Conservation (phyloP, 371 early-diverging fungal species). For the Rhizopus stolonifer region DNA sequence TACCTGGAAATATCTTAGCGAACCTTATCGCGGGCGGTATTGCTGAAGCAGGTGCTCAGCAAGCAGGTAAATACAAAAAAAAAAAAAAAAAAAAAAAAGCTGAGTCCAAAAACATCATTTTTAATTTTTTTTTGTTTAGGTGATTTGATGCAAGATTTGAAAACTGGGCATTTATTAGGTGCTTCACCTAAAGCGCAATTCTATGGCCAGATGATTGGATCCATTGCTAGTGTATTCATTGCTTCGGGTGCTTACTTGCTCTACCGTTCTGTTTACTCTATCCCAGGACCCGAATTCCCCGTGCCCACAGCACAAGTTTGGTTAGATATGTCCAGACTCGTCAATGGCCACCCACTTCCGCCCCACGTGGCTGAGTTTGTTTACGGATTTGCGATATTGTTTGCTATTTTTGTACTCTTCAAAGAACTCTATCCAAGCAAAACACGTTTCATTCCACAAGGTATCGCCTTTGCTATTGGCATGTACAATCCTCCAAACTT, state of each 20-base stretch:
- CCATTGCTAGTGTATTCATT: conserved; percentile 58
- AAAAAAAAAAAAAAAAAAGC: too few relatives aligned
- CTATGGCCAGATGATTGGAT: conserved; percentile 81
- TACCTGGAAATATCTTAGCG: conserved; percentile 72
- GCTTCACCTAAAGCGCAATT: conserved; percentile 87
- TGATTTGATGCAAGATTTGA: conserved; percentile 88
- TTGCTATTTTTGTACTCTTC: conserved; percentile 58
- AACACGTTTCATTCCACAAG: conserved; percentile 62
- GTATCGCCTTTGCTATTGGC: conserved; percentile 83
- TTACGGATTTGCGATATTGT: conserved; percentile 55
- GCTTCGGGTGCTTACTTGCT: conserved; percentile 64
- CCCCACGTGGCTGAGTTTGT: conserved; percentile 62
- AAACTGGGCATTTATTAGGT: conserved; percentile 80
- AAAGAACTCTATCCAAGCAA: conserved; percentile 31
- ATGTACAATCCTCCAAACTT: conserved; percentile 85
- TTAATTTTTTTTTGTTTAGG: conserved; percentile 23
- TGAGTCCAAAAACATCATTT: conserved; percentile 3
- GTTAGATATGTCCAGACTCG: conserved; percentile 79
- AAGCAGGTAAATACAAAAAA: conserved; percentile 44
- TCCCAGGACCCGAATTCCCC: conserved; percentile 72
- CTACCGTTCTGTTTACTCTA: conserved; percentile 69
- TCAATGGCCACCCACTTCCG: conserved; percentile 77
- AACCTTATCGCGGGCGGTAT: conserved; percentile 86
- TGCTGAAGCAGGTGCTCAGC: conserved; percentile 76
- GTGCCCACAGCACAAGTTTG: conserved; percentile 81